Evolutionary conservation across 768 basidiomycete species (phyloP).

Genomic region (Calocera viscosa): DNA sequence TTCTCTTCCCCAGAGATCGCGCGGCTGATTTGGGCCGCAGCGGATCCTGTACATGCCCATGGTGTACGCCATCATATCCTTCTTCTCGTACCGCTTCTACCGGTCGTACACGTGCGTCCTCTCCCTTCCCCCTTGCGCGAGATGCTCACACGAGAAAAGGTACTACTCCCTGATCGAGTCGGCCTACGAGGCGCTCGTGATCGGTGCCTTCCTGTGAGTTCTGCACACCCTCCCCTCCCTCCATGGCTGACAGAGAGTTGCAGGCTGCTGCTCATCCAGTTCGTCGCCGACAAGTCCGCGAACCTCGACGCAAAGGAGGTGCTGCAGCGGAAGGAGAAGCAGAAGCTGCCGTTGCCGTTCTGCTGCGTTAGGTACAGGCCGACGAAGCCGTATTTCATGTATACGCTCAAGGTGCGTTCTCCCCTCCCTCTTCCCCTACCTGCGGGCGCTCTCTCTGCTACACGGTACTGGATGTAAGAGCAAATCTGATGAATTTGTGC

Average conservation of each 20-base stretch:
- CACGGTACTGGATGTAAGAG: no score
- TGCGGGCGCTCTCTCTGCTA: no score
- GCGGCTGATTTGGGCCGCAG: conserved; percentile 8
- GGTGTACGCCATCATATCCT: conserved; percentile 68
- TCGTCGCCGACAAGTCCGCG: conserved; percentile 56
- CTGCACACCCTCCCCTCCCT: not conserved
- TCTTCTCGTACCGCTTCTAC: conserved; percentile 76
- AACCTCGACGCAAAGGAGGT: conserved; percentile 54
- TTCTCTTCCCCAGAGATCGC: not conserved
- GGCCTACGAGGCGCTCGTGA: conserved; percentile 53
- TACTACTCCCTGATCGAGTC: conserved; percentile 43
- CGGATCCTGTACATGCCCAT: conserved; percentile 71
- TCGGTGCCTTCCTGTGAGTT: conserved; percentile 75
- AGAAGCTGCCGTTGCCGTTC: conserved; percentile 57
- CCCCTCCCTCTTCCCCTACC: no score
- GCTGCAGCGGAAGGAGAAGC: conserved; percentile 68
- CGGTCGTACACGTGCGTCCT: conserved; percentile 44
- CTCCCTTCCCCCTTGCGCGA: not conserved
- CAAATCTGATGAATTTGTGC: not conserved
- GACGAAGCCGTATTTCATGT: conserved; percentile 84
- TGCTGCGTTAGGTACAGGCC: conserved; percentile 74
- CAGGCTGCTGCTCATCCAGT: conserved; percentile 72
- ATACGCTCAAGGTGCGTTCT: conserved; percentile 46
- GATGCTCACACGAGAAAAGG: not conserved
- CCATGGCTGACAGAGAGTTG: not conserved